phyloP scores from a whole-genome alignment of 495 filamentous ascomycete genomes.

The Podospora bellae-mahoneyi region DNA sequence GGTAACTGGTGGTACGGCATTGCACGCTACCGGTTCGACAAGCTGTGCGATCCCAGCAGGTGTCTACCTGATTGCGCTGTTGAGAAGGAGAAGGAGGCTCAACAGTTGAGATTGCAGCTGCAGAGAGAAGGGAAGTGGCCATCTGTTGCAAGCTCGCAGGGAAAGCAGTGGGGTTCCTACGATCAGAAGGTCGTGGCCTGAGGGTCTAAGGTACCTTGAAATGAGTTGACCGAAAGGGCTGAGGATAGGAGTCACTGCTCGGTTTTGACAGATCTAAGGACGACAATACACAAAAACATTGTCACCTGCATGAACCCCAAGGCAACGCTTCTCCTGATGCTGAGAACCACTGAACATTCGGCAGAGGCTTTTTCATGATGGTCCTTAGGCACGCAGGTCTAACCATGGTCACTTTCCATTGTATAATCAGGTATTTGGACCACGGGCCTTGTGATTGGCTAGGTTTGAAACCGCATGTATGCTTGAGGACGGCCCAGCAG shows the following conservation, averaged over 20 bases:
- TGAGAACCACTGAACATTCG: conserved; percentile 3
- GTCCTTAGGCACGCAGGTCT: not conserved
- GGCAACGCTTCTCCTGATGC: conserved; percentile 27
- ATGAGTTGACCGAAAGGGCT: too few relatives aligned
- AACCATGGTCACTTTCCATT: not conserved
- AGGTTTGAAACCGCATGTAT: not conserved
- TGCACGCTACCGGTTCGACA: not conserved
- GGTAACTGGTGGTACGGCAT: not conserved
- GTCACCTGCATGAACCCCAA: too few relatives aligned
- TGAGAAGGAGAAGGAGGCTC: not conserved
- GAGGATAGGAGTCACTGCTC: too few relatives aligned
- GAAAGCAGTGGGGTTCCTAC: not conserved
- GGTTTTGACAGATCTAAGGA: too few relatives aligned
- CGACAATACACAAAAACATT: too few relatives aligned
- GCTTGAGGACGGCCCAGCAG: not conserved
- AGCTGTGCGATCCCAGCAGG: not conserved
- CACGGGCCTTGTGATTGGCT: not conserved
- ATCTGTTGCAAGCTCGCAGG: not conserved
- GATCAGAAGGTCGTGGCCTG: too few relatives aligned
- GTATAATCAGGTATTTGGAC: not conserved
- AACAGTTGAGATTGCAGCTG: not conserved
- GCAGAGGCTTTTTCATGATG: conserved; percentile 27
- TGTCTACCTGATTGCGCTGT: not conserved
- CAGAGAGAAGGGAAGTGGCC: not conserved
- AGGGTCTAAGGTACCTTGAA: not conserved